A percentile compares a stretch with the other conserved stretches of the same genome.
phyloP scores from a whole-genome alignment of 495 filamentous ascomycete species.

The Trichoderma orchidacearum region DNA sequence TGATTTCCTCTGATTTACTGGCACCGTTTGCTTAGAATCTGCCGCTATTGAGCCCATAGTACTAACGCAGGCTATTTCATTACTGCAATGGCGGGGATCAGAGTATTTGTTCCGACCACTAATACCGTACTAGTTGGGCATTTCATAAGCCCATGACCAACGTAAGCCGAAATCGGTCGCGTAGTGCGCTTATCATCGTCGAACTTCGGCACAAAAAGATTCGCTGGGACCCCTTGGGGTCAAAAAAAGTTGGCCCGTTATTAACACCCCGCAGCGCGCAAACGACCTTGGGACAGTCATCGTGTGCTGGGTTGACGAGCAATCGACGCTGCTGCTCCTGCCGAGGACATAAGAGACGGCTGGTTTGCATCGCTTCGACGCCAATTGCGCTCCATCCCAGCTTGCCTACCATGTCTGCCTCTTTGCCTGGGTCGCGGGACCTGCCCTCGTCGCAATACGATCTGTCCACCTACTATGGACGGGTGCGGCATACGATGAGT shows the following conservation, averaged over 20 bases:
- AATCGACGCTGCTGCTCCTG: background rate
- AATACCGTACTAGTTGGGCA: no score
- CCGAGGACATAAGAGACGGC: background rate
- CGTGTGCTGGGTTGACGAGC: background rate
- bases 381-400: background rate
- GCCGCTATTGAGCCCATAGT: no score
- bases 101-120: no score
- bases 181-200: background rate
- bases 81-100: no score
- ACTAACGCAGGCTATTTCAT: no score
- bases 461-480: slow-evolving; percentile 85
- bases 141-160: background rate
- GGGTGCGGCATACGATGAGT: slow-evolving; percentile 78
- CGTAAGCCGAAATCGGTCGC: background rate
- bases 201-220: background rate
- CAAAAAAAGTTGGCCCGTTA: background rate
- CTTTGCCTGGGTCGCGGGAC: slow-evolving; percentile 73
- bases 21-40: no score
- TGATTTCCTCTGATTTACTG: no score
- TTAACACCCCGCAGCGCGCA: background rate
- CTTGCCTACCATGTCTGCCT: slow-evolving; percentile 67
- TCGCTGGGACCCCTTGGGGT: background rate
- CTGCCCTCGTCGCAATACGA: slow-evolving; percentile 86
- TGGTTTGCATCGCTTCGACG: background rate
- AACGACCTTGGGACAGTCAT: background rate